phyloP scores from a whole-genome alignment of 768 basidiomycete genomes.

The Asterophora lycoperdoides region DNA sequence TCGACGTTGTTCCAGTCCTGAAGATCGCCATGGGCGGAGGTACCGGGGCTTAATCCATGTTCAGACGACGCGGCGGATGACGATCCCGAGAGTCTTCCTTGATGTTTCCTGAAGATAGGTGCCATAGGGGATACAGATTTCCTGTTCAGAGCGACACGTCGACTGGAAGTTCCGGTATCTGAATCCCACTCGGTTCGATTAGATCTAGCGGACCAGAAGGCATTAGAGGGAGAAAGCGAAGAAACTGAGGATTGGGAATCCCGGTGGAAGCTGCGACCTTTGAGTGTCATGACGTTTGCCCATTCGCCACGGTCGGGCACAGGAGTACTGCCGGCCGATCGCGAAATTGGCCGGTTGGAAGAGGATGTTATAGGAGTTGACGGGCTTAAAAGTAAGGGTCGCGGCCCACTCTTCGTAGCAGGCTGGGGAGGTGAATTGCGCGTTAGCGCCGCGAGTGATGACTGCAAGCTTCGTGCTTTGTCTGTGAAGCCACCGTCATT shows the following conservation, averaged over 20 bases:
- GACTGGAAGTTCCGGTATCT: constrained; percentile 45
- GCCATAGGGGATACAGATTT: constrained; percentile 73
- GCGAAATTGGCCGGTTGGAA: constrained; percentile 21
- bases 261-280: constrained; percentile 37
- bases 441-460: constrained; percentile 42
- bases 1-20: constrained; percentile 30
- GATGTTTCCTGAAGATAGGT: constrained; percentile 39
- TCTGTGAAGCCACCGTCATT: constrained; percentile 31
- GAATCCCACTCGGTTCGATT: constrained; percentile 53
- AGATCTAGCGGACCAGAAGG: constrained; percentile 30
- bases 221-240: constrained; percentile 58
- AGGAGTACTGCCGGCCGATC: constrained; percentile 34
- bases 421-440: constrained; percentile 30
- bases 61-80: constrained; percentile 43
- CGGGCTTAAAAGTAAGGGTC: constrained; percentile 63
- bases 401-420: constrained; percentile 50
- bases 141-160: constrained; percentile 61
- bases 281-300: constrained; percentile 43
- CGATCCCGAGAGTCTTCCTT: constrained; percentile 34
- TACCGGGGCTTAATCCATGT: constrained; percentile 28
- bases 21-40: constrained; percentile 12
- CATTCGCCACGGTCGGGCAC: constrained; percentile 37
- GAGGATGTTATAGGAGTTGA: constrained; percentile 38
- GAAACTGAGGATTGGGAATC: constrained; percentile 63
- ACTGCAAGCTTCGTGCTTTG: constrained; percentile 36